Evolutionary conservation across 1,284 basidiomycete genomes (phyloP), one percentile per base, ranked within the genome.

Genomic region (Papiliotrema laurentii): DNA sequence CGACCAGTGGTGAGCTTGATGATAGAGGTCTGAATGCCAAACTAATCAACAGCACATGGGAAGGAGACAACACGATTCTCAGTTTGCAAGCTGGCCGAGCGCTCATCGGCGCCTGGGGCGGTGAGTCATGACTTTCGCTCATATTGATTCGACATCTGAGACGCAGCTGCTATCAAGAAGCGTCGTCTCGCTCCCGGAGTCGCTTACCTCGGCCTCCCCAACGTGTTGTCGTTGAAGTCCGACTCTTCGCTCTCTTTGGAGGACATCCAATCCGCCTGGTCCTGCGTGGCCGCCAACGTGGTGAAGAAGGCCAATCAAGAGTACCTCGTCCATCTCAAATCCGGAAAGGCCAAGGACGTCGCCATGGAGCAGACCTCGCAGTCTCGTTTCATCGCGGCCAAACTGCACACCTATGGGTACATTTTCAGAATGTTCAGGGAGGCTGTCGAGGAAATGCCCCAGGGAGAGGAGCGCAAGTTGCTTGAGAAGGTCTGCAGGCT

Each of bases 61-160:
- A 80, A 58, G 79, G 79, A 21, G 79, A 80, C 69, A 80, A 80
- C 60, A 76, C 75, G 18, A 79, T 80, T 44, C 66, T 81, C 16
- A 73, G 75, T 16, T 64, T 81, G 10, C 79, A 81, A 66, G 71
- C 77, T 19, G 79, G 79, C 35, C 75, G 79, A 37, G 72, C 78
- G 11, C 71, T 81, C 18, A 73, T 81, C 49, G 63, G 69, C 9
- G 71, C 77, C 13, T 80, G 77, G 71, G 68, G 69, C 37, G 78
- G 66, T 65, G 19, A 50, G 64, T 51, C 9, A n/a, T 30, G 22
- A 5, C 16, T 10, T 13, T 5, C 9, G 7, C 4, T 11, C 5
- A 38, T 30, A 10, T 22, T 34, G 35, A 13, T 28, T 10, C 43
- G 19, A 13, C 36, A 27, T 37, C 28, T 30, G 6, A 35, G 40